These are phyloP conservation scores for Calonectria honghensis DNA, from an alignment of 2,329 filamentous ascomycete species.

Conservation along the genomic window DNA sequence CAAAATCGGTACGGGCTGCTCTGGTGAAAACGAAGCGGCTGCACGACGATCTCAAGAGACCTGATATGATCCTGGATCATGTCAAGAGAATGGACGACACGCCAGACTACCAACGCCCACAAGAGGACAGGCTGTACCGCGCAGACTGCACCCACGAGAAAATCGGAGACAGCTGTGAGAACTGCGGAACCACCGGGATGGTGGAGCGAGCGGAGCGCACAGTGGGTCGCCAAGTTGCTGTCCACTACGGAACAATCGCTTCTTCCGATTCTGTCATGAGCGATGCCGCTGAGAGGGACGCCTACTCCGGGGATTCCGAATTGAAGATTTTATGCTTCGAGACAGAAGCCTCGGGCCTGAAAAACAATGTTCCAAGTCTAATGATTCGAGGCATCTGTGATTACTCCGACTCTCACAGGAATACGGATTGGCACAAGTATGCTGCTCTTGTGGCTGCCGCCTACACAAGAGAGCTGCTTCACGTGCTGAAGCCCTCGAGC, in stretches of 20 bases:
- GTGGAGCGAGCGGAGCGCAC: conserved; percentile 13
- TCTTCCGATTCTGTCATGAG: conserved; percentile 9
- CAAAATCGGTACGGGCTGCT: background rate
- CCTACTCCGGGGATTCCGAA: conserved; percentile 1
- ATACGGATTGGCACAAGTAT: background rate
- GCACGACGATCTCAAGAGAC: conserved; percentile 4
- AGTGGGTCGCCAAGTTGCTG: background rate
- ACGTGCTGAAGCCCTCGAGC: background rate
- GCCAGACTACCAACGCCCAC: background rate
- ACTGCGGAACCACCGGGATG: conserved; percentile 2
- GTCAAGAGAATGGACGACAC: background rate
- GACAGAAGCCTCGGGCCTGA: background rate
- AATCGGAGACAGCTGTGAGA: background rate
- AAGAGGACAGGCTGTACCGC: background rate
- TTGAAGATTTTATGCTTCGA: conserved; percentile 17
- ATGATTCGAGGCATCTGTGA: background rate
- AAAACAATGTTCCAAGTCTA: background rate
- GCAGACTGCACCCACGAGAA: background rate
- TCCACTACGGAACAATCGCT: conserved; percentile 7
- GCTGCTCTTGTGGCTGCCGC: conserved; percentile 6
- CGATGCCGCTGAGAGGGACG: background rate
- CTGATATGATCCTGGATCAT: background rate
- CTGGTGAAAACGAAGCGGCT: conserved; percentile 20
- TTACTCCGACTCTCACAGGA: conserved; percentile 3
- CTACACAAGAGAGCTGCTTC: conserved; percentile 11